Evolutionary conservation across 129 eudicot genomes (phyloP).

Genomic region (Logfia minima): DNA sequence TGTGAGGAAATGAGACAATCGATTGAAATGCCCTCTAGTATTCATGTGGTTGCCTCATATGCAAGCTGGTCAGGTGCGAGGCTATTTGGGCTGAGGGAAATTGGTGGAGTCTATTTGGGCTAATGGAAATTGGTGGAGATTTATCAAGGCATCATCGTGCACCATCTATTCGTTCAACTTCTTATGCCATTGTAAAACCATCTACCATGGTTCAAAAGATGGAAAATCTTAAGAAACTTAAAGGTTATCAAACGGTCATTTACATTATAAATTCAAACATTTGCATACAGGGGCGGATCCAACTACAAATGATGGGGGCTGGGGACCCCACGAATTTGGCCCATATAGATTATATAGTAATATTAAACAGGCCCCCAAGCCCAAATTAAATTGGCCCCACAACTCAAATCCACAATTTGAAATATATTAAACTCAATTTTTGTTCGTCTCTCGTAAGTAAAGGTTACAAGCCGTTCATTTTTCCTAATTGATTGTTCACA

Average conservation of each 20-base stretch:
- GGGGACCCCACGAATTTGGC: too few species aligned
- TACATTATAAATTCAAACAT: too few species aligned
- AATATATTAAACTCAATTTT: too few species aligned
- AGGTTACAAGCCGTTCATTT: too few species aligned
- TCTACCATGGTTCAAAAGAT: slow-evolving; percentile 88
- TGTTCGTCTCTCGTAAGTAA: too few species aligned
- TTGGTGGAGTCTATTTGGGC: slow-evolving; percentile 60
- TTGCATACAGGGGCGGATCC: too few species aligned
- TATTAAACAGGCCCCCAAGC: too few species aligned
- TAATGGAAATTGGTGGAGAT: slow-evolving; percentile 83
- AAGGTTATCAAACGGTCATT: slow-evolving; percentile 57
- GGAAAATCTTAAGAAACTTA: slow-evolving; percentile 67
- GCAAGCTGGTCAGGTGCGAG: slow-evolving; percentile 83
- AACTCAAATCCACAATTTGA: too few species aligned
- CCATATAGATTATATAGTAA: too few species aligned
- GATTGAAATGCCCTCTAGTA: slow-evolving; percentile 48
- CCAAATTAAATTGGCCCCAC: too few species aligned
- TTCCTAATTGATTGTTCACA: too few species aligned
- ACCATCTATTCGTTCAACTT: slow-evolving; percentile 76
- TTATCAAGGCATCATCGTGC: slow-evolving; percentile 86
- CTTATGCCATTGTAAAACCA: slow-evolving; percentile 88
- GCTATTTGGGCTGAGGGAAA: slow-evolving; percentile 40
- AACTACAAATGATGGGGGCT: too few species aligned
- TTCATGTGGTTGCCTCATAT: slow-evolving; percentile 89
- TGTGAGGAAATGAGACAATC: slow-evolving; percentile 37